Conservation (phyloP, 345 rosid genomes). For the Raphanus sativus region DNA sequence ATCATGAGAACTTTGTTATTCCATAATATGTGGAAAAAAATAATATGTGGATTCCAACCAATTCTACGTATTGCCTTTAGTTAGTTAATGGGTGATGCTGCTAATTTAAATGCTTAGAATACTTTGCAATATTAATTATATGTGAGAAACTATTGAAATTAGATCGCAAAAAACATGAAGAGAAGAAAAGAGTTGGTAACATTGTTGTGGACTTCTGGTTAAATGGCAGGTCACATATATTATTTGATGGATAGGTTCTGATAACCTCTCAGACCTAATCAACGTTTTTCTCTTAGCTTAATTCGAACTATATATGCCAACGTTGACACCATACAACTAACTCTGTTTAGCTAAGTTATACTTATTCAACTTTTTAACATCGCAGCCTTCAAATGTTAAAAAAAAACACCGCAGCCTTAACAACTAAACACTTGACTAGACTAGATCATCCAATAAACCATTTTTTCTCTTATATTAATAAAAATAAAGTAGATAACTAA, state of each 20-base stretch:
- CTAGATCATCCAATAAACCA: background rate
- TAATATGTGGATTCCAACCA: conserved; percentile 10
- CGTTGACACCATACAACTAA: conserved; percentile 24
- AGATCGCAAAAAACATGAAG: background rate
- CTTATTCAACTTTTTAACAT: background rate
- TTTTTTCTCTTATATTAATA: background rate
- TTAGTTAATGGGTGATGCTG: conserved; percentile 5
- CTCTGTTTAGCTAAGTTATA: background rate
- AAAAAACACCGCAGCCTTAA: background rate
- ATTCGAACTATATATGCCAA: conserved; percentile 18
- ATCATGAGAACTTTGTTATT: background rate
- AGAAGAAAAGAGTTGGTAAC: conserved; percentile 29
- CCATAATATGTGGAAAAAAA: background rate
- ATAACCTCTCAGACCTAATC: conserved; percentile 36
- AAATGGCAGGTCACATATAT: conserved; percentile 25
- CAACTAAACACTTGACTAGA: background rate
- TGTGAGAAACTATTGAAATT: background rate
- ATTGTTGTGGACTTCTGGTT: conserved; percentile 36
- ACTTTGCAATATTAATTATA: background rate
- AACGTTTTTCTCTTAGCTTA: conserved; percentile 21
- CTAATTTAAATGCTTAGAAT: background rate
- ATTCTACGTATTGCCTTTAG: background rate
- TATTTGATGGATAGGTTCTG: conserved; percentile 33
- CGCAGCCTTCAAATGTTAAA: background rate
- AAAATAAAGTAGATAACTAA: background rate